Evolutionary conservation across 495 filamentous ascomycete species (phyloP), one percentile per base, ranked within the genome.

Genomic region (Aspergillus saccharolyticus): DNA sequence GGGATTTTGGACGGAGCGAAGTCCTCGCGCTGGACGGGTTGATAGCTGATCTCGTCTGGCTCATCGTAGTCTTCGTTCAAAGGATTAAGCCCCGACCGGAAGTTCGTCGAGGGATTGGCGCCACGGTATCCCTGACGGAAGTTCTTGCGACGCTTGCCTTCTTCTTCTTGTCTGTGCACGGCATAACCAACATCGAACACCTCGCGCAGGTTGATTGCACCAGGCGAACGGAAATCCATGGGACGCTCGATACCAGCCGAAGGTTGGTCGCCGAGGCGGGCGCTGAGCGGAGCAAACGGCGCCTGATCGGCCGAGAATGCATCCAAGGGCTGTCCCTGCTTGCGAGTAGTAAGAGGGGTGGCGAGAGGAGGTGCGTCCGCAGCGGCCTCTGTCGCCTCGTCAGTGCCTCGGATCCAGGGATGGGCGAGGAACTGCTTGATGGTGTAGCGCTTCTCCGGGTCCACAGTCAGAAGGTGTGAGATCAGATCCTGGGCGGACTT

Each of bases 111-210:
- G 10, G 70, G 61, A 56, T 79, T 81, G 18, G 74, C 76, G 30
- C 82, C 83, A 25, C 85, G 81, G 68, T 84, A 89, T 61, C 87
- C 87, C 66, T 88, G 83, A 61, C 86, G 86, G 47, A 50, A 50
- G 62, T 84, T 81, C 75, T 92, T 96, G 39, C 90, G 83, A 33
- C 92, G 86, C 72, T 96, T 97, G 65, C 82, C 85, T 72, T 97
- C 94, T 71, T 98, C 94, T 70, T 97, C 94, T 70, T 97, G 90
- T 28, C 94, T 81, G 66, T 97, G 94, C 16, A 98, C 94, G 20
- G 94, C 90, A 64, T 98, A 97, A 33, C 90, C 87, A 50, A 98
- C 94, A 66, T 98, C 94, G 63, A 98, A 98, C 15, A 97, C 90
- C 66, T 98, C 94, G 51, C 94, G 89, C 19, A 98, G 79, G 66